A percentile compares a stretch with the other conserved stretches of the same genome.
These are phyloP conservation scores for Ballota nigra DNA, from an alignment of 257 asterid genomes.

Conservation along the genomic window DNA sequence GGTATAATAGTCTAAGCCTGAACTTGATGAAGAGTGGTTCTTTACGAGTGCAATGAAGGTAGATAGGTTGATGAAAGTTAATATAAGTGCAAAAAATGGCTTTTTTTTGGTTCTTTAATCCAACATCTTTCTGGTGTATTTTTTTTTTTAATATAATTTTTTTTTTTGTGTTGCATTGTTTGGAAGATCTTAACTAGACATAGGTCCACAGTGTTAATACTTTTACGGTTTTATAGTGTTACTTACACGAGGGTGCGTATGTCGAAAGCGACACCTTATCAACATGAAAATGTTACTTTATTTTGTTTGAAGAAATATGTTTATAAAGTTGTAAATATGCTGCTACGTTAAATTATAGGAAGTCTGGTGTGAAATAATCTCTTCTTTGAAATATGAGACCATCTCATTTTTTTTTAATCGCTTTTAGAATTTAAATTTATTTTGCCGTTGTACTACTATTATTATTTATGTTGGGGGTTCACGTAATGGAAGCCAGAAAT, in stretches of 20 bases:
- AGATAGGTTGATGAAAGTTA: conserved; percentile 16
- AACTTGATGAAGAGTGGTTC: conserved; percentile 52
- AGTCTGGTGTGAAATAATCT: too few relatives aligned
- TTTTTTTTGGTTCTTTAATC: conserved; percentile 5
- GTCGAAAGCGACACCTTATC: not conserved
- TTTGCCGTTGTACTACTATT: too few relatives aligned
- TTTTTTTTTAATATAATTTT: too few relatives aligned
- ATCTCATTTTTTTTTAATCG: too few relatives aligned
- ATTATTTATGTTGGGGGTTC: too few relatives aligned
- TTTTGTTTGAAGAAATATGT: not conserved
- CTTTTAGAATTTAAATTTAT: too few relatives aligned
- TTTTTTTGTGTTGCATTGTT: not conserved
- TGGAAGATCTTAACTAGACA: not conserved
- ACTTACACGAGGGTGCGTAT: not conserved
- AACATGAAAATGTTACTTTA: not conserved
- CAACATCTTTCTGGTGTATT: not conserved
- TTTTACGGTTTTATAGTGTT: too few relatives aligned
- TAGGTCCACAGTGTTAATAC: not conserved
- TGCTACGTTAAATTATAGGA: not conserved
- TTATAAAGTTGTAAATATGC: conserved; percentile 22
- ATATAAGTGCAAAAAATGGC: not conserved
- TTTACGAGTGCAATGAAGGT: conserved; percentile 21
- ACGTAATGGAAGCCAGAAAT: too few relatives aligned
- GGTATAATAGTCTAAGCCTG: conserved; percentile 57
- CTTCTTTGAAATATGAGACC: too few relatives aligned